phyloP scores from a whole-genome alignment of 768 basidiomycete genomes.

The Mycena alexandri region DNA sequence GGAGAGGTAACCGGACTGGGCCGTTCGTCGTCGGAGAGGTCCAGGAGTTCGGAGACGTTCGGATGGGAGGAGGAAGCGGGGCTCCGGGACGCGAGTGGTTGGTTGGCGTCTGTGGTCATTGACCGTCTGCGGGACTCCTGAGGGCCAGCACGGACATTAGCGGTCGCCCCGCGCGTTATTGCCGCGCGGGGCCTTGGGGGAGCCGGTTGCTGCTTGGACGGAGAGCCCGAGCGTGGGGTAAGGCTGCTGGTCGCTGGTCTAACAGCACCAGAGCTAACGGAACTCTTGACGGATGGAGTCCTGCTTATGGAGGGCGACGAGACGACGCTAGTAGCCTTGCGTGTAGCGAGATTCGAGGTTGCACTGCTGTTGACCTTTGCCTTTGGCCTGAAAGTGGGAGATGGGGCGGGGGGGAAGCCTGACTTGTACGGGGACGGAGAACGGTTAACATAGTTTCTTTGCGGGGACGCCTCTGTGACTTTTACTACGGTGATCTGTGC shows the following conservation, averaged over 20 bases:
- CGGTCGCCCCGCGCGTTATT: slow-evolving; percentile 22
- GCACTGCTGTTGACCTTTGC: slow-evolving; percentile 74
- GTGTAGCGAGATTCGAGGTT: slow-evolving; percentile 43
- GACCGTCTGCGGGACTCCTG: slow-evolving; percentile 24
- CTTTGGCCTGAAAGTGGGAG: slow-evolving; percentile 57
- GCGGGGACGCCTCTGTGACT: slow-evolving; percentile 29
- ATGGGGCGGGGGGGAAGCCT: slow-evolving; percentile 36
- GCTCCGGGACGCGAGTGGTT: slow-evolving; percentile 19
- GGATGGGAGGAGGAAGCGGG: slow-evolving; percentile 4
- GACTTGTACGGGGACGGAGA: slow-evolving; percentile 56
- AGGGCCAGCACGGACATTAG: background rate
- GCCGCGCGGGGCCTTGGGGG: slow-evolving; percentile 38
- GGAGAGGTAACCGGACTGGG: slow-evolving; percentile 23
- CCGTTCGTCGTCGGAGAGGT: slow-evolving; percentile 31
- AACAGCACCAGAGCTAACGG: slow-evolving; percentile 7
- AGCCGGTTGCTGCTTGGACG: slow-evolving; percentile 22
- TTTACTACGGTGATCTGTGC: slow-evolving; percentile 36
- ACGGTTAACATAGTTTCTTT: slow-evolving; percentile 31
- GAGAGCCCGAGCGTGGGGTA: slow-evolving; percentile 31
- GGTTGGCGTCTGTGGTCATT: background rate
- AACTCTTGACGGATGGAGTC: slow-evolving; percentile 39
- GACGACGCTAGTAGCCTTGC: slow-evolving; percentile 46
- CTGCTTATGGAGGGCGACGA: slow-evolving; percentile 54
- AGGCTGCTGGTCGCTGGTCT: slow-evolving; percentile 10
- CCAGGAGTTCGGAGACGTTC: slow-evolving; percentile 23